A percentile compares a stretch with the other conserved stretches of the same genome.
These are phyloP conservation scores for Plasmodium relictum DNA, from an alignment of 169 alveolate genomes.

Conservation along the genomic window DNA sequence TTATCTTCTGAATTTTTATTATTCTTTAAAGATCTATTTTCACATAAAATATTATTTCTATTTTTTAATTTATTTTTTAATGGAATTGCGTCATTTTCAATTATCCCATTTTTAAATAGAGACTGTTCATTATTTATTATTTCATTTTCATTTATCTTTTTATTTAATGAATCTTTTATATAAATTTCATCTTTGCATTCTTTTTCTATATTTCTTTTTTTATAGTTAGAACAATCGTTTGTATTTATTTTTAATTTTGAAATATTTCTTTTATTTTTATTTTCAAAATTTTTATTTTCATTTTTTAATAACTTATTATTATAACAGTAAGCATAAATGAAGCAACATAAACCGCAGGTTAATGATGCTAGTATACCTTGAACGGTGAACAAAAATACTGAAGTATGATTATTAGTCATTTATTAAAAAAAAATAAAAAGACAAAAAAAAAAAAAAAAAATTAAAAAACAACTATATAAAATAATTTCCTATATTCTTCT, in stretches of 20 bases:
- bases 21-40: too few species aligned
- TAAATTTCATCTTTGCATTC: not conserved
- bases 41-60: too few species aligned
- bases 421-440: not conserved
- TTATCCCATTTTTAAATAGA: not conserved
- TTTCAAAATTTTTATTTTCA: not conserved
- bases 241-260: conserved; percentile 21
- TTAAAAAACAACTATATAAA: not conserved
- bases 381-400: conserved; percentile 50
- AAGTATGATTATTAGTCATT: conserved; percentile 52
- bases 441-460: not conserved
- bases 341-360: conserved; percentile 72
- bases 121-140: too few species aligned
- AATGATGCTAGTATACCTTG: conserved; percentile 68
- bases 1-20: too few species aligned
- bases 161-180: not conserved
- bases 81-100: not conserved
- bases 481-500: too few species aligned
- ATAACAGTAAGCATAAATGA: conserved; percentile 55
- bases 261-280: conserved; percentile 53
- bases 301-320: conserved; percentile 18
- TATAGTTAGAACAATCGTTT: not conserved
- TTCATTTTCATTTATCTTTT: not conserved
- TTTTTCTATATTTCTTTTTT: conserved; percentile 32
- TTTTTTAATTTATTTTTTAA: not conserved